Evolutionary conservation across 179 eudicot species (phyloP).

Genomic region (Drosera spatulata): DNA sequence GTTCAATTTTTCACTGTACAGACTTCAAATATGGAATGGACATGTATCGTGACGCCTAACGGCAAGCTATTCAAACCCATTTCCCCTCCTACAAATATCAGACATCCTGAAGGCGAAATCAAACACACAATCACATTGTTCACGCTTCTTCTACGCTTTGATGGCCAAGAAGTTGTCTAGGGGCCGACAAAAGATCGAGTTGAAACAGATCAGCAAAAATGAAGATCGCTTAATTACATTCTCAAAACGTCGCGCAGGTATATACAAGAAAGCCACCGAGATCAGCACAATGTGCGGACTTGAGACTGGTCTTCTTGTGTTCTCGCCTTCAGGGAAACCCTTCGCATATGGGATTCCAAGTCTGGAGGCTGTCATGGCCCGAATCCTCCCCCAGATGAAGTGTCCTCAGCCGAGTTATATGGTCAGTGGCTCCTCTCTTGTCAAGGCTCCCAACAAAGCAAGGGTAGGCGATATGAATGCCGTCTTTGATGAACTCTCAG

Average conservation of each 20-base stretch:
- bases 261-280: conserved; percentile 13
- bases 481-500: neutral
- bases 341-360: conserved; percentile 8
- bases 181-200: neutral
- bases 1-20: too few species aligned
- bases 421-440: too few species aligned
- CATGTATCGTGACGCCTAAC: too few species aligned
- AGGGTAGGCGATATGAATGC: neutral
- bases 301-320: conserved; percentile 7
- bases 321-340: conserved; percentile 9
- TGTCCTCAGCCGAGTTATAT: too few species aligned
- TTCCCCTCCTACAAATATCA: too few species aligned
- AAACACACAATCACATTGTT: too few species aligned
- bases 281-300: conserved; percentile 7
- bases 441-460: neutral
- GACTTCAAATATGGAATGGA: too few species aligned
- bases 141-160: too few species aligned
- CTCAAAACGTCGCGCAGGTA: conserved; percentile 7
- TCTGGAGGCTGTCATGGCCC: conserved; percentile 1
- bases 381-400: too few species aligned
- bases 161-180: too few species aligned
- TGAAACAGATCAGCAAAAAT: neutral
- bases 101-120: too few species aligned
- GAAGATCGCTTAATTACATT: conserved; percentile 10
- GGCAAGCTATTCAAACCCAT: too few species aligned